phyloP scores from a whole-genome alignment of 371 early-diverging fungal genomes.

The Lichtheimia ornata region DNA sequence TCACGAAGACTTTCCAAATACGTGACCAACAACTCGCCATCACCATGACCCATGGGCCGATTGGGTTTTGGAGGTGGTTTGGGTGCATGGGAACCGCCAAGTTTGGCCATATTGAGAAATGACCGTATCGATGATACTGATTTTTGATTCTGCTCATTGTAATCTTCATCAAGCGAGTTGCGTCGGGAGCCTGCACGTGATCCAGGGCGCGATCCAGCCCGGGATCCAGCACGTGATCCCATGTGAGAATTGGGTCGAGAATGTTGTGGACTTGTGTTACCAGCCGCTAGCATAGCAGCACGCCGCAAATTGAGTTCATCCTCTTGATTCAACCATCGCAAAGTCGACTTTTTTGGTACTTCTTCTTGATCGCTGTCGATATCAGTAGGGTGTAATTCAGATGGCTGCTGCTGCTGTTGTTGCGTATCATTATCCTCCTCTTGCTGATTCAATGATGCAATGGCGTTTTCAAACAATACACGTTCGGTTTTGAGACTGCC shows the following conservation, averaged over 20 bases:
- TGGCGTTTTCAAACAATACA: constrained; percentile 43
- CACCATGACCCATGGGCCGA: constrained; percentile 53
- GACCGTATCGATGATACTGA: constrained; percentile 42
- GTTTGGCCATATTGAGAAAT: constrained; percentile 26
- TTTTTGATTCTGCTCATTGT: constrained; percentile 28
- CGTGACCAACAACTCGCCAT: constrained; percentile 54
- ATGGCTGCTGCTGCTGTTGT: neutral
- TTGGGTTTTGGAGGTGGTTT: constrained; percentile 43
- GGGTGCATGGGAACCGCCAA: neutral
- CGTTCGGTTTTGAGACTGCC: constrained; percentile 47
- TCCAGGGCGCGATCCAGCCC: constrained; percentile 8
- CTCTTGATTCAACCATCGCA: constrained; percentile 26
- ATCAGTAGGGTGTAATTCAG: constrained; percentile 7
- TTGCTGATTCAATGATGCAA: constrained; percentile 27
- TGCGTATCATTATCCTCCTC: neutral
- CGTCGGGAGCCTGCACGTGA: constrained; percentile 5
- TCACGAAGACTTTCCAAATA: constrained; percentile 58
- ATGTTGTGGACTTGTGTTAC: constrained; percentile 18
- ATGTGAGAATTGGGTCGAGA: constrained; percentile 9
- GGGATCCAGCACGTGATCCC: constrained; percentile 5
- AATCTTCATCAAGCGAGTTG: constrained; percentile 14
- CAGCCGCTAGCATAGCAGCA: constrained; percentile 31
- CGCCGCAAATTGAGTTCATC: constrained; percentile 28
- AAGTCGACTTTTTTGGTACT: constrained; percentile 6
- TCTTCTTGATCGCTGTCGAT: constrained; percentile 11